Evolutionary conservation across 352 stramenopile species (phyloP).

Genomic region (Pythium sp.): DNA sequence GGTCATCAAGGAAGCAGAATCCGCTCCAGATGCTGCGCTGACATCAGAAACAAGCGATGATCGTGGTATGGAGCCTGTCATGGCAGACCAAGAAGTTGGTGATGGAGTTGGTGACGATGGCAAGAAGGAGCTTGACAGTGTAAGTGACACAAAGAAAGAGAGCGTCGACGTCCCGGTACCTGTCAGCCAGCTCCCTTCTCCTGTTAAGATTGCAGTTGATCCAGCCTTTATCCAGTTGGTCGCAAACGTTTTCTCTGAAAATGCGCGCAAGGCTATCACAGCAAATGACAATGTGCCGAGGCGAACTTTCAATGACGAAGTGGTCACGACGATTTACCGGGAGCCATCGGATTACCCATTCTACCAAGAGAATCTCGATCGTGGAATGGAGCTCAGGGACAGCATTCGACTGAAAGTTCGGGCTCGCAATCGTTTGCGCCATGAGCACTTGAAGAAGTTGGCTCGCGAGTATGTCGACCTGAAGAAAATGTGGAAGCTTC

Average conservation of each 20-base stretch:
- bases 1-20: constrained; percentile 41
- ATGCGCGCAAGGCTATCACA: constrained; percentile 39
- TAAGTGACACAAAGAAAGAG: not conserved
- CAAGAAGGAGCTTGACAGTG: constrained; percentile 5
- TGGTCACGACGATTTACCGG: constrained; percentile 65
- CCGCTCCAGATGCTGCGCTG: not conserved
- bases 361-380: constrained; percentile 70
- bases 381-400: constrained; percentile 39
- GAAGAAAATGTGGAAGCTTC: constrained; percentile 80
- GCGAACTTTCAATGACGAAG: constrained; percentile 37
- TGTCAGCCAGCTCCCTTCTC: constrained; percentile 13
- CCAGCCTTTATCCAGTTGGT: constrained; percentile 58
- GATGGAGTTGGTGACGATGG: not conserved
- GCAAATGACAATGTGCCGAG: constrained; percentile 66
- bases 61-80: not conserved
- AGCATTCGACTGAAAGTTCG: constrained; percentile 62
- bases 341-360: constrained; percentile 73
- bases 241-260: constrained; percentile 61
- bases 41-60: not conserved
- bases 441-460: constrained; percentile 67
- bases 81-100: not conserved
- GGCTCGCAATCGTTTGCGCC: constrained; percentile 55
- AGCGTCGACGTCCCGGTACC: not conserved
- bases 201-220: constrained; percentile 62
- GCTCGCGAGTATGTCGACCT: constrained; percentile 78